These are phyloP conservation scores for Suillus tomentosus DNA, from an alignment of 768 basidiomycete genomes.

Conservation along the genomic window DNA sequence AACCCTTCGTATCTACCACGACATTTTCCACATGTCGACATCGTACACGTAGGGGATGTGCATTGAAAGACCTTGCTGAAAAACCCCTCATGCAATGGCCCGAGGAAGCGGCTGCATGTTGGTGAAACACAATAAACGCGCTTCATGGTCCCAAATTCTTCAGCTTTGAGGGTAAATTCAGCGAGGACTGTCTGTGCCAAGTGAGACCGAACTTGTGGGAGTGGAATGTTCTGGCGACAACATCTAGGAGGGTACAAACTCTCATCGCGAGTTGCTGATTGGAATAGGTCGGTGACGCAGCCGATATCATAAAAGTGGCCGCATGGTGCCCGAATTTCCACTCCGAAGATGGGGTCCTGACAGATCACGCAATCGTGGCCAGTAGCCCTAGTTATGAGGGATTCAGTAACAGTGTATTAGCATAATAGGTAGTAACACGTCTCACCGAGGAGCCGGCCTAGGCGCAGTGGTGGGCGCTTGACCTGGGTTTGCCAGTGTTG, in stretches of 20 bases:
- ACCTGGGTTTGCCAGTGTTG: neutral
- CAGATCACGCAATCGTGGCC: conserved; percentile 39
- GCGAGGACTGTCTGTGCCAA: conserved; percentile 22
- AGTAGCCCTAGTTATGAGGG: conserved; percentile 15
- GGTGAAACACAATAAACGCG: conserved; percentile 41
- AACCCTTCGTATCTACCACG: conserved; percentile 26
- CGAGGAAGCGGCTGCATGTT: conserved; percentile 40
- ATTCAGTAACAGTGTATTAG: neutral
- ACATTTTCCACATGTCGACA: conserved; percentile 29
- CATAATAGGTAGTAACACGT: neutral
- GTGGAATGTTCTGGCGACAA: conserved; percentile 35
- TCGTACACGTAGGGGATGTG: conserved; percentile 20
- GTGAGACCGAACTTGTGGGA: conserved; percentile 26
- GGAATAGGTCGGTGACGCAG: conserved; percentile 39
- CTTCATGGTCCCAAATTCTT: conserved; percentile 35
- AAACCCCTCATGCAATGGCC: conserved; percentile 27
- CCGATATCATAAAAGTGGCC: conserved; percentile 37
- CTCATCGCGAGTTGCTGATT: conserved; percentile 38
- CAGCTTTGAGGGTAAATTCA: conserved; percentile 27
- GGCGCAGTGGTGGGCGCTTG: neutral
- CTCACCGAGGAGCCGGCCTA: conserved; percentile 16
- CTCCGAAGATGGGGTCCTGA: conserved; percentile 32
- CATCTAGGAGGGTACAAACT: conserved; percentile 44
- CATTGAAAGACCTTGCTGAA: conserved; percentile 31
- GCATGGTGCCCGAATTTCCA: conserved; percentile 34